Percentiles rank a stretch among this genome's conserved stretches.
Evolutionary conservation across 2,329 filamentous ascomycete species (phyloP).

Genomic region (Leptographium flavum): DNA sequence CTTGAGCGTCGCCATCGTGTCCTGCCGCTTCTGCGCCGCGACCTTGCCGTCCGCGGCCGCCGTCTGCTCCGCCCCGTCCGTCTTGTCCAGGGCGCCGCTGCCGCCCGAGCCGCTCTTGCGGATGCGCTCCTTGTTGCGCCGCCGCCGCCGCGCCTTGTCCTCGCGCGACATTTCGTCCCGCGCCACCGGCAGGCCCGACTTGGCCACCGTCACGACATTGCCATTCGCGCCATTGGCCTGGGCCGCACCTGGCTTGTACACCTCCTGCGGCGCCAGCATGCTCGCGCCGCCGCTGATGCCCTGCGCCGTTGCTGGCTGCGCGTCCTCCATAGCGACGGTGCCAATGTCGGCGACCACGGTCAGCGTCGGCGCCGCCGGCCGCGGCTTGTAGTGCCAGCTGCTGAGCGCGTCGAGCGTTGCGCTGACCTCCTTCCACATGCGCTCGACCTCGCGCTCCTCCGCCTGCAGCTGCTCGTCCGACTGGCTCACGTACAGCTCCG

Average conservation of each 20-base stretch:
- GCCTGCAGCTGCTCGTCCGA: constrained; percentile 69
- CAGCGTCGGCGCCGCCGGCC: constrained; percentile 64
- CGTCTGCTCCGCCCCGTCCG: constrained; percentile 24
- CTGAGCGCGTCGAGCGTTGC: constrained; percentile 75
- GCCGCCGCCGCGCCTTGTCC: constrained; percentile 61
- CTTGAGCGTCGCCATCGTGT: constrained; percentile 30
- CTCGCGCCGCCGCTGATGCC: constrained; percentile 54
- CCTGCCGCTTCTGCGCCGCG: constrained; percentile 15
- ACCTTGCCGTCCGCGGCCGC: constrained; percentile 29
- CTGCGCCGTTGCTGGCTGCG: constrained; percentile 68
- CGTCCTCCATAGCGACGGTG: constrained; percentile 91
- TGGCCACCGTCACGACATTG: constrained; percentile 49
- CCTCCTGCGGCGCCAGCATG: constrained; percentile 83
- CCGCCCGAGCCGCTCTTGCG: constrained; percentile 39
- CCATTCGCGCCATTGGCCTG: constrained; percentile 1
- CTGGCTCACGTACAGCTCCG: constrained; percentile 64
- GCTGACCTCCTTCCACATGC: constrained; percentile 69
- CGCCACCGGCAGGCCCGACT: constrained; percentile 63
- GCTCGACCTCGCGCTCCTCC: constrained; percentile 71
- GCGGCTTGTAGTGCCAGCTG: constrained; percentile 92
- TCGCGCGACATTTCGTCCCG: constrained; percentile 80
- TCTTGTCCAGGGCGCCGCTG: constrained; percentile 13
- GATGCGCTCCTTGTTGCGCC: constrained; percentile 75
- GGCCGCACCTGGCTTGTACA: constrained; percentile 68
- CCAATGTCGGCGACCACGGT: constrained; percentile 83